These are phyloP conservation scores for Clavariopsis aquatica DNA, from an alignment of 495 filamentous ascomycete genomes.

Conservation along the genomic window DNA sequence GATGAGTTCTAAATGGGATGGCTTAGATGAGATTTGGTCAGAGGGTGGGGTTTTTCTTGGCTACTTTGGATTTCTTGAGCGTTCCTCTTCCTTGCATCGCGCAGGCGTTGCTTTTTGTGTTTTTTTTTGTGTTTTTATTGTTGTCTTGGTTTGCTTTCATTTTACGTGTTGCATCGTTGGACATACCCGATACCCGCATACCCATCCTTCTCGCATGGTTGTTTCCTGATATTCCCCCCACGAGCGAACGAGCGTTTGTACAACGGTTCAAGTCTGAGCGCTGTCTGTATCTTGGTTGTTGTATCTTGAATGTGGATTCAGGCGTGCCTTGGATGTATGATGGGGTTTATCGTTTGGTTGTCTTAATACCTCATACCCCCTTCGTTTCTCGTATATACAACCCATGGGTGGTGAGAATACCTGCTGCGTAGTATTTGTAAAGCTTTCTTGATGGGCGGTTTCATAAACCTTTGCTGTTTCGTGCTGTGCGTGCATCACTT, in stretches of 20 bases:
- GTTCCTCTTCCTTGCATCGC: constrained; percentile 21
- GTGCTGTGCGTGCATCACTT: neutral
- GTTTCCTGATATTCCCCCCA: neutral
- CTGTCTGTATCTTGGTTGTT: neutral
- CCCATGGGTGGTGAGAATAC: neutral
- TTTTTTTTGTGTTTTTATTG: neutral
- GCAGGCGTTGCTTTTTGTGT: constrained; percentile 14
- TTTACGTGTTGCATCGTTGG: neutral
- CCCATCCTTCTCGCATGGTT: neutral
- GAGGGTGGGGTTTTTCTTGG: neutral
- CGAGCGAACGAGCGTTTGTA: neutral
- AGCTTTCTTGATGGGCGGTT: neutral
- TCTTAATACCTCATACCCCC: neutral
- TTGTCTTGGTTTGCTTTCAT: neutral
- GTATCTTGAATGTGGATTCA: neutral
- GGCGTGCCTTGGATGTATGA: neutral
- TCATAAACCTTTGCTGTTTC: no score
- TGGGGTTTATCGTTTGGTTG: neutral
- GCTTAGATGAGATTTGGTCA: neutral
- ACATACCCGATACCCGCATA: neutral
- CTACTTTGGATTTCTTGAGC: neutral
- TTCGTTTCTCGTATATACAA: neutral
- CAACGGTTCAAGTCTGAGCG: neutral
- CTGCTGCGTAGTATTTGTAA: neutral
- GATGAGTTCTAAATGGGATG: neutral